Base-by-base conservation (phyloP, 345 rosid species). In the Linum tenue region DNA sequence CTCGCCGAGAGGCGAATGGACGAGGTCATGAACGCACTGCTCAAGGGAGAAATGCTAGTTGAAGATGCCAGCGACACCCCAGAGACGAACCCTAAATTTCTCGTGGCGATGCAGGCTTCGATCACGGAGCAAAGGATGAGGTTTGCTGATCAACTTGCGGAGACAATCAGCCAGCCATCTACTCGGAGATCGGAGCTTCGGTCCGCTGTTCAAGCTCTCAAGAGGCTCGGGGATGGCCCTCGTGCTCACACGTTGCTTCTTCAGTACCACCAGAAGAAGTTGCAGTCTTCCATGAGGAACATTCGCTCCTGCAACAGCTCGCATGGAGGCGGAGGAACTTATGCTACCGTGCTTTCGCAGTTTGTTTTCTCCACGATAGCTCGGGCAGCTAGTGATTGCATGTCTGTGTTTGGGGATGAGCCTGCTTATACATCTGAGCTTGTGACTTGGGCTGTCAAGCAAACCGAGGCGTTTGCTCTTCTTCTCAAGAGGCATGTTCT, bases 381-480 rank as follows among this genome's bases (percentile, higher is more conserved):
- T 5, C 96, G 84, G 69, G 90, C 97, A 36, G 81, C 94, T 5
- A 88, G 81, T 38, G 96, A 92, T 66, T 90, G 94, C 68, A 72
- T 80, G 65, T 80, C 90, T 6, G 88, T 85, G 61, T 89, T 86
- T 15, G 89, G 92, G 0, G 88, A 88, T 75, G 97, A 92, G 65
- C 85, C 92, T 14, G 85, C 97, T 7, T 88, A 82, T 67, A 69
- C 89, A 7, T 92, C 97, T 0, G 97, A 92, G 83, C 92, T 92
- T 40, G 96, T 92, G 43, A 86, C 98, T 62, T 92, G 97, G 98
- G 90, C 96, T 39, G 96, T 88, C 56, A 90, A 84, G 72, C 85
- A 86, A 78, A 83, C 86, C 0, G 92, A 88, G 59, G 69, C 69
- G 0, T 84, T 84, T 17, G 87, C 92, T 66, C 70, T 76, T 64